phyloP scores from a whole-genome alignment of 2,329 filamentous ascomycete species.

The Fusarium pseudonygamai region DNA sequence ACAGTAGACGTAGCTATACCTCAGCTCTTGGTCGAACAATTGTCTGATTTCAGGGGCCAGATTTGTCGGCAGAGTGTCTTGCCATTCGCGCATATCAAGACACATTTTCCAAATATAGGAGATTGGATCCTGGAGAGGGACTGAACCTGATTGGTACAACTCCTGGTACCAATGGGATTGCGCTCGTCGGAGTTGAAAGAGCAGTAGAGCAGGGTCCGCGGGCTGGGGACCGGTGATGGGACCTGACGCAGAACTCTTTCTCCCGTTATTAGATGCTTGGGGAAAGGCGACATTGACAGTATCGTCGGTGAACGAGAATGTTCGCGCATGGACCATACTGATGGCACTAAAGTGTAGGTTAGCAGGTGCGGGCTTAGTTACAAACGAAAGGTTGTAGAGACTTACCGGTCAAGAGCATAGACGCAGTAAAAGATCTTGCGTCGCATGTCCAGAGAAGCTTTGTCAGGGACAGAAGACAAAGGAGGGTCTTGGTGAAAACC shows the following conservation, averaged over 20 bases:
- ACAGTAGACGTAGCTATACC: constrained; percentile 92
- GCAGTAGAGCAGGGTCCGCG: constrained; percentile 76
- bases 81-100: constrained; percentile 82
- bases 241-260: constrained; percentile 53
- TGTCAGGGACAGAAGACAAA: constrained; percentile 72
- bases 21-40: constrained; percentile 86
- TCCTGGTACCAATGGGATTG: constrained; percentile 92
- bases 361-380: constrained; percentile 15
- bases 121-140: constrained; percentile 73
- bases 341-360: constrained; percentile 68
- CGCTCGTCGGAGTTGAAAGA: constrained; percentile 84
- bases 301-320: constrained; percentile 94
- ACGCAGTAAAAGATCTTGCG: constrained; percentile 90
- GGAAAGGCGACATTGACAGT: constrained; percentile 85
- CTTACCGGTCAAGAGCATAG: constrained; percentile 86
- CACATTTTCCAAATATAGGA: constrained; percentile 81
- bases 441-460: constrained; percentile 77
- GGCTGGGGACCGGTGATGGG: constrained; percentile 58
- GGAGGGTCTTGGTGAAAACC: constrained; percentile 94
- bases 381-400: neutral
- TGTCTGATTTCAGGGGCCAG: constrained; percentile 73
- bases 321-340: constrained; percentile 85
- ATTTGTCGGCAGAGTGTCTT: constrained; percentile 74
- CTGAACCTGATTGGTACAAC: constrained; percentile 81
- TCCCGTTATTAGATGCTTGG: constrained; percentile 55